Conservation (phyloP, 1,284 basidiomycete genomes). For the Macrocystidia cucumis region DNA sequence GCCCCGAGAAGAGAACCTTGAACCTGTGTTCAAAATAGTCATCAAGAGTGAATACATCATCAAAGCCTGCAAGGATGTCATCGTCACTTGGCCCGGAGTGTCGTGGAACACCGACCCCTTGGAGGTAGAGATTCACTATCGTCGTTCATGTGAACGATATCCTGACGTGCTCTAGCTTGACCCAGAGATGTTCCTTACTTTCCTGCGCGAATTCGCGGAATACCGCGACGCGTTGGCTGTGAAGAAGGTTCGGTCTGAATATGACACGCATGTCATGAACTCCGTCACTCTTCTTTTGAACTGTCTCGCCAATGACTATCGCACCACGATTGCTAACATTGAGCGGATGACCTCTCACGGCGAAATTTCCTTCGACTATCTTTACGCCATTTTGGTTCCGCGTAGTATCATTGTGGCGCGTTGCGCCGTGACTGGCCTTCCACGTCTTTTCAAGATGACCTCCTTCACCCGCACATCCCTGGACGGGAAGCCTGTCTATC, state of each 20-base stretch:
- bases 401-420: slow-evolving; percentile 36
- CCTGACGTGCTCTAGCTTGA: slow-evolving; percentile 28
- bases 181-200: slow-evolving; percentile 46
- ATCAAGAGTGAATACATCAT: slow-evolving; percentile 50
- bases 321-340: slow-evolving; percentile 34
- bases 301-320: slow-evolving; percentile 40
- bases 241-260: slow-evolving; percentile 25
- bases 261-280: slow-evolving; percentile 30
- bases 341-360: slow-evolving; percentile 36
- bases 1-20: slow-evolving; percentile 24
- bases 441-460: slow-evolving; percentile 36
- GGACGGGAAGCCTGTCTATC: slow-evolving; percentile 25
- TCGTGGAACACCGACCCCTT: slow-evolving; percentile 49
- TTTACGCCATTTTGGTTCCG: slow-evolving; percentile 46
- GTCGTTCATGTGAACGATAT: neutral
- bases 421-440: slow-evolving; percentile 45
- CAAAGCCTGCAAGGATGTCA: slow-evolving; percentile 45
- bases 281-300: slow-evolving; percentile 37
- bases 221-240: slow-evolving; percentile 30
- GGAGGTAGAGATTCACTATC: slow-evolving; percentile 24
- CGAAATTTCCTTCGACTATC: slow-evolving; percentile 47
- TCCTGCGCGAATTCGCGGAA: slow-evolving; percentile 35
- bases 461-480: slow-evolving; percentile 26
- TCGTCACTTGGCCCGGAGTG: slow-evolving; percentile 42
- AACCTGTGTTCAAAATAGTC: slow-evolving; percentile 40